Evolutionary conservation across 345 rosid species (phyloP).

Genomic region (Arabis hirsuta): DNA sequence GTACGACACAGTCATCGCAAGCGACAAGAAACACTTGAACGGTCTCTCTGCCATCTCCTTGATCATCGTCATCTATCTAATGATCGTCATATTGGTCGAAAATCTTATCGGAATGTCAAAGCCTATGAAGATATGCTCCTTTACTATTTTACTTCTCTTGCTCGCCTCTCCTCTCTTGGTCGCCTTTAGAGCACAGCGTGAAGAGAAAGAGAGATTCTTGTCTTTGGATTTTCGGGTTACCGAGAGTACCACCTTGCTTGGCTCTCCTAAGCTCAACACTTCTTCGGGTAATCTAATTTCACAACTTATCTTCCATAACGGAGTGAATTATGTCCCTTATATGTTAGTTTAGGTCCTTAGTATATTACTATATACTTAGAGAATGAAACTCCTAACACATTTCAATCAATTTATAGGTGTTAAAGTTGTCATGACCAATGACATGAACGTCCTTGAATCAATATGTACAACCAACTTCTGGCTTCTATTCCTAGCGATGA

Average conservation of each 20-base stretch:
- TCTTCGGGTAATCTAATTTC: slow-evolving; percentile 28
- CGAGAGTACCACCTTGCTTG: slow-evolving; percentile 26
- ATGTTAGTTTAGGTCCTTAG: background rate
- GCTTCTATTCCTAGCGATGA: slow-evolving; percentile 74
- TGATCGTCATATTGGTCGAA: slow-evolving; percentile 56
- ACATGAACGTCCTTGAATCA: slow-evolving; percentile 63
- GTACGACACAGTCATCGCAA: slow-evolving; percentile 50
- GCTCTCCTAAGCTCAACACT: slow-evolving; percentile 23
- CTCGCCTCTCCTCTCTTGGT: slow-evolving; percentile 65
- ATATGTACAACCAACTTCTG: slow-evolving; percentile 65
- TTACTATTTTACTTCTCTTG: slow-evolving; percentile 56
- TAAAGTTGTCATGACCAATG: slow-evolving; percentile 34
- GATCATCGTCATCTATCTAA: slow-evolving; percentile 66
- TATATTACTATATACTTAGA: background rate
- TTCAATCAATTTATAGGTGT: slow-evolving; percentile 10
- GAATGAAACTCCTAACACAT: slow-evolving; percentile 29
- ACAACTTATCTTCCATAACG: background rate
- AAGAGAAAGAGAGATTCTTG: slow-evolving; percentile 44
- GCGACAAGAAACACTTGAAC: slow-evolving; percentile 74
- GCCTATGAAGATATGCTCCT: slow-evolving; percentile 50
- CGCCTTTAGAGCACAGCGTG: slow-evolving; percentile 60
- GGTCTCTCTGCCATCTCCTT: slow-evolving; percentile 71
- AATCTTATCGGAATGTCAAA: slow-evolving; percentile 57
- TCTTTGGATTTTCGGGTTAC: slow-evolving; percentile 39
- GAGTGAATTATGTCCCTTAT: background rate